Conservation (phyloP, 2,329 filamentous ascomycete species). For the Ophiostoma tasmaniense region DNA sequence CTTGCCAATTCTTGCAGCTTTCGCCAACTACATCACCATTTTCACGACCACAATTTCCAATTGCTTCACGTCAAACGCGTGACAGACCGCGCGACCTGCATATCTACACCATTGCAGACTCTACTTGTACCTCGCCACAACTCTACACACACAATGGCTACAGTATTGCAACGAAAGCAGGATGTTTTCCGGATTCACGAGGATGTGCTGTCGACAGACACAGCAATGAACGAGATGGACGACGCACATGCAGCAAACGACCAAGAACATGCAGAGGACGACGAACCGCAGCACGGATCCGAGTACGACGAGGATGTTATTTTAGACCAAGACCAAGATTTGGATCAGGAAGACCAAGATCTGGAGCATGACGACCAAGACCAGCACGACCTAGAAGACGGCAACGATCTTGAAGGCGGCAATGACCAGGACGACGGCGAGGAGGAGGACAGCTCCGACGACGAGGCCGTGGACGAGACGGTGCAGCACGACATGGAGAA, state of each 20-base stretch:
- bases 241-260: not conserved
- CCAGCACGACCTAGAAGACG: constrained; percentile 33
- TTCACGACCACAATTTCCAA: too few species aligned
- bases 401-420: constrained; percentile 31
- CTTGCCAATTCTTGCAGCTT: not conserved
- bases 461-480: constrained; percentile 54
- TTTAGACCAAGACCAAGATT: constrained; percentile 5
- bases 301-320: constrained; percentile 21
- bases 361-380: constrained; percentile 30
- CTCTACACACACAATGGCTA: constrained; percentile 15
- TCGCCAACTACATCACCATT: too few species aligned
- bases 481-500: constrained; percentile 82
- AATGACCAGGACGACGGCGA: constrained; percentile 30
- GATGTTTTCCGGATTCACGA: constrained; percentile 43
- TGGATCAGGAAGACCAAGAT: constrained; percentile 25
- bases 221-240: constrained; percentile 36
- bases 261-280: not conserved
- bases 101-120: too few species aligned
- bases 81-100: too few species aligned
- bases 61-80: too few species aligned
- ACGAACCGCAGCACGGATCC: constrained; percentile 22
- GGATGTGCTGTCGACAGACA: constrained; percentile 40
- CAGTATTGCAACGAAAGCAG: constrained; percentile 24
- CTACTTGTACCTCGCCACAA: not conserved
- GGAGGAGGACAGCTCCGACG: constrained; percentile 45